These are phyloP conservation scores for Rhodotorula toruloides DNA, from an alignment of 768 basidiomycete genomes.

Conservation along the genomic window DNA sequence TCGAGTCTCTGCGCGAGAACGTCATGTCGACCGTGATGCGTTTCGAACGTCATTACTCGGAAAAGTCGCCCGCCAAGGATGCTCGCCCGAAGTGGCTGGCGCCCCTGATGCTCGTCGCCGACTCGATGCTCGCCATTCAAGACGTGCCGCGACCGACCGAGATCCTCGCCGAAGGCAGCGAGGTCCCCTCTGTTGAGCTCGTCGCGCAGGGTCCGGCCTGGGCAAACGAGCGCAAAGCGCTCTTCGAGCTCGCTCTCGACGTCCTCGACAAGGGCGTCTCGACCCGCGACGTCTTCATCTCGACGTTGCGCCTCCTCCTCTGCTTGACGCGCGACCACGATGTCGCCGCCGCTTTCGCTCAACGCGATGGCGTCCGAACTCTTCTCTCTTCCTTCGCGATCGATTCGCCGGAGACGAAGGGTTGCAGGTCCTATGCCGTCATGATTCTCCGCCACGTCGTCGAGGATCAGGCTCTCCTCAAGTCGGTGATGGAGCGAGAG, in stretches of 20 bases:
- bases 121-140: slow-evolving; percentile 69
- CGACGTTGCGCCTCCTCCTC: slow-evolving; percentile 74
- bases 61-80: slow-evolving; percentile 41
- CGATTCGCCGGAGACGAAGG: slow-evolving; percentile 55
- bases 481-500: slow-evolving; percentile 71
- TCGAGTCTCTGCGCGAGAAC: slow-evolving; percentile 32
- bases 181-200: slow-evolving; percentile 46
- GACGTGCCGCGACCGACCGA: slow-evolving; percentile 65
- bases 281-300: slow-evolving; percentile 73
- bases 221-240: slow-evolving; percentile 57
- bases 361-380: slow-evolving; percentile 58
- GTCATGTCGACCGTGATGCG: slow-evolving; percentile 36
- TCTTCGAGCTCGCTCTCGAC: slow-evolving; percentile 71
- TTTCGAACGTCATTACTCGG: slow-evolving; percentile 24
- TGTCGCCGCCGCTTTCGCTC: slow-evolving; percentile 63
- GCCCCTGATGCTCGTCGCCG: slow-evolving; percentile 74
- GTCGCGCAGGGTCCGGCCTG: slow-evolving; percentile 57
- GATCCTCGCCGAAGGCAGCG: slow-evolving; percentile 67
- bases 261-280: slow-evolving; percentile 63
- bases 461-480: slow-evolving; percentile 65
- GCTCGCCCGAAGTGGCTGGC: slow-evolving; percentile 78
- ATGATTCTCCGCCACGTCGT: slow-evolving; percentile 87
- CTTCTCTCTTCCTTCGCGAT: slow-evolving; percentile 64
- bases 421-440: slow-evolving; percentile 74
- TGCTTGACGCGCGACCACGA: slow-evolving; percentile 69